Percentiles rank a stretch among this genome's conserved stretches.
Conservation (phyloP, 805 yeast species). For the Teunomyces lycoperdinae region DNA sequence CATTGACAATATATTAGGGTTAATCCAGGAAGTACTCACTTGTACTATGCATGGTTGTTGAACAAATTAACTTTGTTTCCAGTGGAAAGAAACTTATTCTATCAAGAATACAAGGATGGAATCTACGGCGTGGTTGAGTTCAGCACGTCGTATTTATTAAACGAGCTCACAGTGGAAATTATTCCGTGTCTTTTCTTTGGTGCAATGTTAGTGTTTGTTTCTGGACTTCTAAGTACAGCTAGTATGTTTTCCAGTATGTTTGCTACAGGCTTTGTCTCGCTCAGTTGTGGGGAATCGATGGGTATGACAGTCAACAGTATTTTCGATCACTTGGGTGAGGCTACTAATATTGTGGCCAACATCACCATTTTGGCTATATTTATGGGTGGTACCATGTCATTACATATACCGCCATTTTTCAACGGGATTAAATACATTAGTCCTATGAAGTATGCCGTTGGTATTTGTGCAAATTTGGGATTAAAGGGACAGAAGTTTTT, state of each 20-base stretch:
- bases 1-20: constrained; percentile 22
- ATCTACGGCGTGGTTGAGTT: constrained; percentile 20
- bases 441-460: constrained; percentile 23
- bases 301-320: constrained; percentile 23
- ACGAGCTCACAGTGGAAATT: constrained; percentile 24
- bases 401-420: constrained; percentile 26
- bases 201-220: constrained; percentile 20
- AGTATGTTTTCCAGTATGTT: constrained; percentile 21
- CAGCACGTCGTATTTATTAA: constrained; percentile 20
- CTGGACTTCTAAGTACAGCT: constrained; percentile 21
- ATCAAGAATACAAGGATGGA: constrained; percentile 25
- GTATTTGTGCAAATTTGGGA: constrained; percentile 19
- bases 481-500: constrained; percentile 17
- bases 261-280: constrained; percentile 13
- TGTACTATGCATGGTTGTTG: constrained; percentile 23
- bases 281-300: constrained; percentile 24
- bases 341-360: constrained; percentile 18
- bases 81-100: constrained; percentile 21
- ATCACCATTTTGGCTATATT: constrained; percentile 19
- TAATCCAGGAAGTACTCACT: constrained; percentile 20
- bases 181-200: constrained; percentile 18
- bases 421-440: constrained; percentile 21
- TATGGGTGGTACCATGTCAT: constrained; percentile 31
- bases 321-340: constrained; percentile 23
- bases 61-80: constrained; percentile 24